phyloP scores from a whole-genome alignment of 1,139 yeast species.

The Eremothecium sinecaudum region DNA sequence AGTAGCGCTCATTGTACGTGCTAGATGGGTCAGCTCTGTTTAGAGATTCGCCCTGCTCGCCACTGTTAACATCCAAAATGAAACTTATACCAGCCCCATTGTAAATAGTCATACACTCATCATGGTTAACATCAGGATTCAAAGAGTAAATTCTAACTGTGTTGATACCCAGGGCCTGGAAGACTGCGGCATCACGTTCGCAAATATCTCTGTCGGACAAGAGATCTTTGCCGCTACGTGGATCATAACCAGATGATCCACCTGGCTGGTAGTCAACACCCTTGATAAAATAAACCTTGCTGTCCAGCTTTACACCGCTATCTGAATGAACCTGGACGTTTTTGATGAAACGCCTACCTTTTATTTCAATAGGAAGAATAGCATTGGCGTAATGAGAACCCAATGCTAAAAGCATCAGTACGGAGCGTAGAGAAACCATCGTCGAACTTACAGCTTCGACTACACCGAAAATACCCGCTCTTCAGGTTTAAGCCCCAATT shows the following conservation, averaged over 20 bases:
- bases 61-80: slow-evolving; percentile 79
- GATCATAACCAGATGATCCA: slow-evolving; percentile 51
- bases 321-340: slow-evolving; percentile 32
- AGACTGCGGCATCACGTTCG: slow-evolving; percentile 69
- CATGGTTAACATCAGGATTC: slow-evolving; percentile 72
- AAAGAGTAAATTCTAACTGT: slow-evolving; percentile 62
- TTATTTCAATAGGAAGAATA: slow-evolving; percentile 39
- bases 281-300: slow-evolving; percentile 42
- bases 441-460: no score
- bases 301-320: slow-evolving; percentile 36
- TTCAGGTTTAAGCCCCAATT: no score
- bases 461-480: no score
- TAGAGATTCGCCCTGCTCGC: slow-evolving; percentile 52
- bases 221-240: slow-evolving; percentile 45
- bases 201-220: slow-evolving; percentile 64
- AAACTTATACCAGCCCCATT: slow-evolving; percentile 85
- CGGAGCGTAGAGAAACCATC: slow-evolving; percentile 2
- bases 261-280: slow-evolving; percentile 71
- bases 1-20: slow-evolving; percentile 59
- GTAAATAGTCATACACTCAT: slow-evolving; percentile 77
- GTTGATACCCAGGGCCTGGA: slow-evolving; percentile 71
- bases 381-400: slow-evolving; percentile 20
- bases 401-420: neutral
- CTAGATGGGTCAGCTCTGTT: slow-evolving; percentile 64
- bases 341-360: slow-evolving; percentile 41